Evolutionary conservation across 257 asterid genomes (phyloP), one percentile per base, ranked within the genome.

Genomic region (Lycium barbarum): DNA sequence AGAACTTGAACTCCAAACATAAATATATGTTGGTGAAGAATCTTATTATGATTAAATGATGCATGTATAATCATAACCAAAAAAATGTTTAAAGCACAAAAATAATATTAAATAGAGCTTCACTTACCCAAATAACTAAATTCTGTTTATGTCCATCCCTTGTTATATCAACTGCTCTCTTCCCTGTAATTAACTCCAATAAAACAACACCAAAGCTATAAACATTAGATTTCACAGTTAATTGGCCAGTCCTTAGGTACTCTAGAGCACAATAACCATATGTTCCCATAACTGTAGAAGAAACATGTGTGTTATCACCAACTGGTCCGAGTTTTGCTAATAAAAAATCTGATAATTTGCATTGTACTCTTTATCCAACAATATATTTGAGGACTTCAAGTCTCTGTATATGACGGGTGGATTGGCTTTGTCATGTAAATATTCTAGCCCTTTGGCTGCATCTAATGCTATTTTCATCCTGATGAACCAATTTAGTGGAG

Each of bases 251-350:
- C 83, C 89, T 84, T 71, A 92, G 97, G 84, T 95, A 95, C 84
- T 95, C 98, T 0, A 98, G 98, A 1, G 98, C 98, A 66, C 98
- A 95, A 36, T 95, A 95, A 13, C 98, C 99, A 13, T 93, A 95
- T 0, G 98, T 95, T 33, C 97, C 99, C 98, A 95, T 95, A 3
- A 95, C 96, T 84, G 98, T 90, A 2, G 99, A 92, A 7, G 99
- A 92, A 4, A 94, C 98, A 55, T 95, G 94, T 7, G 94, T 40
- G 43, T 88, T 90, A 36, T 94, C 99, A n/a, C 99, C 99, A 0
- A 92, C 82, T 0, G 99, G 98, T 8, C 98, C 99, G 0, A 95
- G 91, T 92, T 94, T 95, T 20, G 98, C 99, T 61, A 95, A 86
- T 59, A 98, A 98, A 26, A 95, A 95, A 86, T 95, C 99, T 0